These are phyloP conservation scores for Erythrophleum fordii DNA, from an alignment of 306 rosid genomes.

Conservation along the genomic window DNA sequence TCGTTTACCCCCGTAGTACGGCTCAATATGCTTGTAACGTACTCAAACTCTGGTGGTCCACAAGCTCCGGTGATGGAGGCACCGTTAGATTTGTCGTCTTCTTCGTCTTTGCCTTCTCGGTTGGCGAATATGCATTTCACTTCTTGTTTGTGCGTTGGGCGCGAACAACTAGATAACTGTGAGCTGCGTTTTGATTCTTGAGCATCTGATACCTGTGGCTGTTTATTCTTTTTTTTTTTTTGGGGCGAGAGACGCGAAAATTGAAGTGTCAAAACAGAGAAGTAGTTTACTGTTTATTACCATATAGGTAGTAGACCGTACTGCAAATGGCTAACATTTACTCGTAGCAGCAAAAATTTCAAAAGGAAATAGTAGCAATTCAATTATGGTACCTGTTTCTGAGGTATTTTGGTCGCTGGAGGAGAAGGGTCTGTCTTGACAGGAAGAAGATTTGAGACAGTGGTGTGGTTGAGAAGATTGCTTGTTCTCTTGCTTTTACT, in stretches of 20 bases:
- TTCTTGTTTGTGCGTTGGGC: conserved; percentile 63
- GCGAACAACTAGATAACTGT: conserved; percentile 66
- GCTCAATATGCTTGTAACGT: conserved; percentile 54
- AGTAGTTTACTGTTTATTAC: background rate
- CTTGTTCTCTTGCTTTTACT: conserved; percentile 64
- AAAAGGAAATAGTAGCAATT: conserved; percentile 10
- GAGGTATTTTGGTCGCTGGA: conserved; percentile 48
- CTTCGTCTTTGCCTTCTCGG: conserved; percentile 38
- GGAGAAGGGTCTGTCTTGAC: conserved; percentile 46
- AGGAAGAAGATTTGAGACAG: conserved; percentile 59
- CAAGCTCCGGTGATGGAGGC: conserved; percentile 37
- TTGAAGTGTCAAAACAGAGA: background rate
- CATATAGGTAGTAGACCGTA: background rate
- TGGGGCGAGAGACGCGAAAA: conserved; percentile 14
- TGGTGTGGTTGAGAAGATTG: conserved; percentile 50
- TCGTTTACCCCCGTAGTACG: conserved; percentile 55
- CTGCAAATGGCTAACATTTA: background rate
- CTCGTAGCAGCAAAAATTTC: background rate
- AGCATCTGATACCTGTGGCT: conserved; percentile 38
- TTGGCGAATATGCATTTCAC: conserved; percentile 37
- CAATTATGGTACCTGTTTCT: conserved; percentile 45
- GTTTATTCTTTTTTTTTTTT: conserved; percentile 15
- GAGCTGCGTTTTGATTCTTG: conserved; percentile 52
- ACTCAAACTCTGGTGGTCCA: conserved; percentile 52
- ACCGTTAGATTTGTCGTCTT: conserved; percentile 45